phyloP scores from a whole-genome alignment of 179 eudicot genomes.

The Silene coronaria region DNA sequence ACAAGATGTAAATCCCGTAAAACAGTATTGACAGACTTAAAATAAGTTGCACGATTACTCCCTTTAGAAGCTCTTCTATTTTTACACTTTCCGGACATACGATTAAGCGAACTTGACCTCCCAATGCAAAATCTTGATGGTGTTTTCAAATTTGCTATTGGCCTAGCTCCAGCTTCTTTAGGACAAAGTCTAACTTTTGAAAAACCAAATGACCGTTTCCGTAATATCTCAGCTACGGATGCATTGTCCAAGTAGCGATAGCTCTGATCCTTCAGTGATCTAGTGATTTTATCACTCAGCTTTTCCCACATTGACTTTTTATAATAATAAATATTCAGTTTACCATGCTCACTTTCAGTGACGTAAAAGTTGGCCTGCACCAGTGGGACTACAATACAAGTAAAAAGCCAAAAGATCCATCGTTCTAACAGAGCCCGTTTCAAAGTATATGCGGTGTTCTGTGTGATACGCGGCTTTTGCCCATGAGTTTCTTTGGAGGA shows the following conservation, averaged over 20 bases:
- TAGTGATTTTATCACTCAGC: conserved; percentile 33
- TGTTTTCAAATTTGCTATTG: conserved; percentile 67
- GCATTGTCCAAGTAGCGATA: conserved; percentile 36
- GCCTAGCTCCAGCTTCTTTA: conserved; percentile 59
- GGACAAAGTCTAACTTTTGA: conserved; percentile 81
- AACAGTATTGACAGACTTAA: conserved; percentile 60
- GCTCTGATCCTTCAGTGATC: conserved; percentile 33
- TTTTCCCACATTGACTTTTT: conserved; percentile 58
- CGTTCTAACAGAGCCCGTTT: conserved; percentile 42
- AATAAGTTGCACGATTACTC: conserved; percentile 18
- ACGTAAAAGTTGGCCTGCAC: conserved; percentile 76
- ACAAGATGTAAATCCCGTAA: conserved; percentile 65
- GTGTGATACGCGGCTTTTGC: not conserved
- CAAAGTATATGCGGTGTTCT: conserved; percentile 18
- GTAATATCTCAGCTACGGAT: conserved; percentile 35
- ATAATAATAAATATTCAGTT: conserved; percentile 60
- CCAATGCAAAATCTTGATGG: conserved; percentile 42
- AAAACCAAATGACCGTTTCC: conserved; percentile 73
- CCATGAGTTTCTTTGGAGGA: conserved; percentile 26
- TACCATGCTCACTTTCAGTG: conserved; percentile 80
- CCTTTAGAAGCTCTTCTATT: conserved; percentile 12
- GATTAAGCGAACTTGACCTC: conserved; percentile 17
- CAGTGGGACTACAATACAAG: conserved; percentile 55
- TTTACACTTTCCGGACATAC: conserved; percentile 5
- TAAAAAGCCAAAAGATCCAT: conserved; percentile 85